Evolutionary conservation across 352 stramenopile genomes (phyloP).

Genomic region (Phytopythium vexans): DNA sequence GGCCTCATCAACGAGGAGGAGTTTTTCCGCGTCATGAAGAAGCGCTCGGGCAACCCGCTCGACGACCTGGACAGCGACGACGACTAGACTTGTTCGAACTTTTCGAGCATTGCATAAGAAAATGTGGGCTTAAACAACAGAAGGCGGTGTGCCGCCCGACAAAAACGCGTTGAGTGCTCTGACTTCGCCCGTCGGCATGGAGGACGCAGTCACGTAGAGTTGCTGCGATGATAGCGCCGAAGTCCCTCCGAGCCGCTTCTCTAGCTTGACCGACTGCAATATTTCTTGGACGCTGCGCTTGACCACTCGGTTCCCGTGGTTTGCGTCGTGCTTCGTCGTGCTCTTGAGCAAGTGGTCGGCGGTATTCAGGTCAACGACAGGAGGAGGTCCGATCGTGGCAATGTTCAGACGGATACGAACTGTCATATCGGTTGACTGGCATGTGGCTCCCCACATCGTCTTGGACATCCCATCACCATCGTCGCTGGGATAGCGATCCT

Average conservation of each 20-base stretch:
- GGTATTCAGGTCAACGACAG: background rate
- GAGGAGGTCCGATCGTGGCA: conserved; percentile 6
- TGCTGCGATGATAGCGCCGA: conserved; percentile 7
- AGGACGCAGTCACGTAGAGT: background rate
- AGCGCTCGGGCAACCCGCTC: conserved; percentile 90
- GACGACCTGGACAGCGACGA: conserved; percentile 91
- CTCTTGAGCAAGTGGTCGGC: too few species aligned
- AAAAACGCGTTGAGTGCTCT: conserved; percentile 25
- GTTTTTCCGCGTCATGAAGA: conserved; percentile 96
- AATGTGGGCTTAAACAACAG: background rate
- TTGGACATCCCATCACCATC: background rate
- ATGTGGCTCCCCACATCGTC: conserved; percentile 28
- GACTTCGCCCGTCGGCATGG: conserved; percentile 1
- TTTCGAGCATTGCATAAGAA: background rate
- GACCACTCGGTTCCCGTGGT: conserved; percentile 22
- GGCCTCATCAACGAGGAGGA: conserved; percentile 94
- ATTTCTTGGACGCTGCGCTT: conserved; percentile 79
- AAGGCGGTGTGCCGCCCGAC: conserved; percentile 3
- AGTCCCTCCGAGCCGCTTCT: conserved; percentile 25
- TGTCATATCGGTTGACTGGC: conserved; percentile 24
- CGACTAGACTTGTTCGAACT: conserved; percentile 37
- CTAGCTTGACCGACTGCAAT: conserved; percentile 42
- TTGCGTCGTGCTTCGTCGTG: background rate
- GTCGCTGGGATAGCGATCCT: conserved; percentile 1
- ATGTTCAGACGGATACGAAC: conserved; percentile 47